Evolutionary conservation across 2,329 filamentous ascomycete species (phyloP).

Genomic region (Alternaria solani): DNA sequence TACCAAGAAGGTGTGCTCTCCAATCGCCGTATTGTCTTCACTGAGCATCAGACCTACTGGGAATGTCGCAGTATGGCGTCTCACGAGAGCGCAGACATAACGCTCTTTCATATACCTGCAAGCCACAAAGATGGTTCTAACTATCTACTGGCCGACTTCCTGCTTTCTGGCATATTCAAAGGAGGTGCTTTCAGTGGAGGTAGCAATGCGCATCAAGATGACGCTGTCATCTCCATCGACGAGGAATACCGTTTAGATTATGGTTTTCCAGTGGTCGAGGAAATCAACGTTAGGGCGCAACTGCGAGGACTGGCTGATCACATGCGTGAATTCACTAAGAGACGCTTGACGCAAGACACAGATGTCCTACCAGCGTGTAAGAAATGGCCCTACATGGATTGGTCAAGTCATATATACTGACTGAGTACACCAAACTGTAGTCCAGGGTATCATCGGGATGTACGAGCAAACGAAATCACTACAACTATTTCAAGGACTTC

Average conservation of each 20-base stretch:
- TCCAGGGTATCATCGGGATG: slow-evolving; percentile 3
- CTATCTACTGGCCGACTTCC: slow-evolving; percentile 14
- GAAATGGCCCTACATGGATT: neutral
- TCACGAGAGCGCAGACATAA: slow-evolving; percentile 10
- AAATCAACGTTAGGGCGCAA: slow-evolving; percentile 9
- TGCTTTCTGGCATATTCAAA: slow-evolving; percentile 24
- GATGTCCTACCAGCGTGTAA: slow-evolving; percentile 15
- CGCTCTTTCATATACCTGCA: slow-evolving; percentile 3
- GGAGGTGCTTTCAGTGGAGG: slow-evolving; percentile 13
- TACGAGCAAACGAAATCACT: slow-evolving; percentile 8
- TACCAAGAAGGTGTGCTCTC: slow-evolving; percentile 24
- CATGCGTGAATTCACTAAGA: slow-evolving; percentile 19
- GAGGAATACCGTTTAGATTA: slow-evolving; percentile 17
- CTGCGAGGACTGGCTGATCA: slow-evolving; percentile 19
- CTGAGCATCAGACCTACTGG: slow-evolving; percentile 20
- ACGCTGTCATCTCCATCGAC: slow-evolving; percentile 12
- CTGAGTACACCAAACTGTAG: neutral
- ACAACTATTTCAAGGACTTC: slow-evolving; percentile 12
- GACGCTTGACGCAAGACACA: slow-evolving; percentile 7
- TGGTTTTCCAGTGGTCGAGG: slow-evolving; percentile 12
- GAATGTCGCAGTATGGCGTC: slow-evolving; percentile 15
- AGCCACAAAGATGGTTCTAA: neutral
- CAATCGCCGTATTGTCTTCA: slow-evolving; percentile 18
- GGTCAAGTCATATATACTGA: neutral
- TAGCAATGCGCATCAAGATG: slow-evolving; percentile 3